These are phyloP conservation scores for Trichoderma lentiforme DNA, from an alignment of 2,329 filamentous ascomycete species.

Conservation along the genomic window DNA sequence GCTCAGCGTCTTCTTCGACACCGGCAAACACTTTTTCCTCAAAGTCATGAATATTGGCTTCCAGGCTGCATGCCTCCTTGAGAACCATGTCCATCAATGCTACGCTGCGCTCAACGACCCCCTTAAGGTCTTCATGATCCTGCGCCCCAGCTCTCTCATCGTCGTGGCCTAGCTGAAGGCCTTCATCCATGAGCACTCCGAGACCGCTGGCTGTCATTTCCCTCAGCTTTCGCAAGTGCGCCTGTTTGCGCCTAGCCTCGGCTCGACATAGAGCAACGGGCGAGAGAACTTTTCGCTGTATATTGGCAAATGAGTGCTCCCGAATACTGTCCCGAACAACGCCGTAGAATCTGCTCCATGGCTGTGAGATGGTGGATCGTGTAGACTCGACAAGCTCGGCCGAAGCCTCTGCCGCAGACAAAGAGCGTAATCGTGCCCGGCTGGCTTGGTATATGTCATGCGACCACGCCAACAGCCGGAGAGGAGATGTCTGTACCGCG, in stretches of 20 bases:
- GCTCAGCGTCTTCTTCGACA: constrained; percentile 58
- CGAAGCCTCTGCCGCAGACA: constrained; percentile 30
- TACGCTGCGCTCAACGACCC: constrained; percentile 74
- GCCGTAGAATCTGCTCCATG: constrained; percentile 71
- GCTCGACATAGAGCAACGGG: constrained; percentile 73
- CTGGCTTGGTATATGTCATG: constrained; percentile 67
- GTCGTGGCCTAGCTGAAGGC: constrained; percentile 63
- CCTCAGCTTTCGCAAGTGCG: constrained; percentile 66
- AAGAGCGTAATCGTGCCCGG: constrained; percentile 40
- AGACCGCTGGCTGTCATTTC: constrained; percentile 82
- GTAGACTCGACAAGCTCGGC: constrained; percentile 36
- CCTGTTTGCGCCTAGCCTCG: constrained; percentile 72
- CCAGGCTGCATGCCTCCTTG: constrained; percentile 63
- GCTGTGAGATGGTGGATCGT: constrained; percentile 42
- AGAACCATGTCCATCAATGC: constrained; percentile 84
- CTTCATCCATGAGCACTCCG: constrained; percentile 84
- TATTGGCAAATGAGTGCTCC: constrained; percentile 67
- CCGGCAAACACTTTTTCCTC: constrained; percentile 63
- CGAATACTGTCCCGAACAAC: constrained; percentile 73
- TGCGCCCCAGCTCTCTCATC: constrained; percentile 56
- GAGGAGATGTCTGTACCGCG: constrained; percentile 78
- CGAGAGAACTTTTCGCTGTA: constrained; percentile 70
- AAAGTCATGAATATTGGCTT: constrained; percentile 60
- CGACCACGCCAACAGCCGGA: constrained; percentile 69
- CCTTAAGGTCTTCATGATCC: constrained; percentile 58